phyloP scores from a whole-genome alignment of 108 stramenopile genomes.

The Aurantiochytrium sp. region DNA sequence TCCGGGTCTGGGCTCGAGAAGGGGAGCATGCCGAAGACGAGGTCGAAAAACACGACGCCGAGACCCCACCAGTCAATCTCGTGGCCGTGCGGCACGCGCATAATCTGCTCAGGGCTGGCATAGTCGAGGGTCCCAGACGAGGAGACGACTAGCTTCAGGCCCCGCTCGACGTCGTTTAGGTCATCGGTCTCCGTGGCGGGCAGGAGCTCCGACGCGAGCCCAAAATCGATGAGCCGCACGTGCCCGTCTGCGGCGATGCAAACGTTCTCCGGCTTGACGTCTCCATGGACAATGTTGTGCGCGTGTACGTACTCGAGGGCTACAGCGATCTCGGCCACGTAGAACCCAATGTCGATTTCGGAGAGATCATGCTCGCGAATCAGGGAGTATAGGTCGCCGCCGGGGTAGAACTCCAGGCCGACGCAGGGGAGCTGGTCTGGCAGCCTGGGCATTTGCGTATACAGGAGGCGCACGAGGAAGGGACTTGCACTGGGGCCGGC shows the following conservation, averaged over 20 bases:
- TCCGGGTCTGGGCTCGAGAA: background rate
- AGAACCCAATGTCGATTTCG: conserved; percentile 35
- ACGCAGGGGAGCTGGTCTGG: background rate
- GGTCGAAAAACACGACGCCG: conserved; percentile 86
- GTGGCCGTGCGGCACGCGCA: conserved; percentile 83
- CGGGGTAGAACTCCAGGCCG: conserved; percentile 37
- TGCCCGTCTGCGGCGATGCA: conserved; percentile 55
- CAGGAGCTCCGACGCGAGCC: background rate
- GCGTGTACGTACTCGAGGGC: conserved; percentile 68
- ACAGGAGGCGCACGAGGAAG: too few relatives aligned
- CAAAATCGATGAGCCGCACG: conserved; percentile 64
- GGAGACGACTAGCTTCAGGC: conserved; percentile 31
- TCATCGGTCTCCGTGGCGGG: background rate
- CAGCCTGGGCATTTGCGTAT: too few relatives aligned
- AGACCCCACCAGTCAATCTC: conserved; percentile 95
- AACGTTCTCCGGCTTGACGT: conserved; percentile 73
- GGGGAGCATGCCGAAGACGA: conserved; percentile 70
- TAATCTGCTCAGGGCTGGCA: conserved; percentile 78
- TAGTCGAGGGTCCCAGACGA: conserved; percentile 61
- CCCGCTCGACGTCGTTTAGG: background rate
- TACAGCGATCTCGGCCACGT: conserved; percentile 53
- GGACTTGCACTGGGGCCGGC: too few relatives aligned
- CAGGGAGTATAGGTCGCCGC: conserved; percentile 43
- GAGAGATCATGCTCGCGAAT: background rate
- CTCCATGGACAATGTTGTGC: conserved; percentile 84